These are phyloP conservation scores for Candida nemodendra DNA, from an alignment of 805 yeast genomes.

Conservation along the genomic window DNA sequence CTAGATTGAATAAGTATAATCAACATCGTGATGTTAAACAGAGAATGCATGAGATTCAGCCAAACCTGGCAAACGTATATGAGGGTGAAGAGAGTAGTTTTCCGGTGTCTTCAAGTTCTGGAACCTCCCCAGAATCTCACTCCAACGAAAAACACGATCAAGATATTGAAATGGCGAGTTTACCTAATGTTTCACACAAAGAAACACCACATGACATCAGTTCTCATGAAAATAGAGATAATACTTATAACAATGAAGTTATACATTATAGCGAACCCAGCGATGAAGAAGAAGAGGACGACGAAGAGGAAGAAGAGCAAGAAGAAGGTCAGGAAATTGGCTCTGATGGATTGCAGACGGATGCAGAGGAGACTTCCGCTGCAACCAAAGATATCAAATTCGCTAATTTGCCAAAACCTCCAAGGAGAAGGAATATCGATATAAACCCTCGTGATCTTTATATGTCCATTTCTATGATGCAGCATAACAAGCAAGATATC, in stretches of 20 bases:
- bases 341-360: slow-evolving; percentile 1
- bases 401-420: slow-evolving; percentile 59
- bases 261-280: slow-evolving; percentile 44
- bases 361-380: not conserved
- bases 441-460: slow-evolving; percentile 82
- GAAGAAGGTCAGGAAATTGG: not conserved
- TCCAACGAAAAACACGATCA: slow-evolving; percentile 4
- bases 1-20: slow-evolving; percentile 22
- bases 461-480: slow-evolving; percentile 79
- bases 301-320: slow-evolving; percentile 1
- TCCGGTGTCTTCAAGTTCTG: slow-evolving; percentile 21
- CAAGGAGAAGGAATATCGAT: slow-evolving; percentile 39
- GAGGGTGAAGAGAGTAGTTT: slow-evolving; percentile 15
- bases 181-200: not conserved
- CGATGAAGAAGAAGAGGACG: slow-evolving; percentile 25
- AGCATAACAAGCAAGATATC: slow-evolving; percentile 42
- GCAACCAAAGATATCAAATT: slow-evolving; percentile 46
- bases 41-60: slow-evolving; percentile 9
- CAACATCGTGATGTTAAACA: slow-evolving; percentile 3
- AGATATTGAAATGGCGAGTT: slow-evolving; percentile 13
- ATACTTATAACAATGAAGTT: slow-evolving; percentile 15
- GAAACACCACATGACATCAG: slow-evolving; percentile 1
- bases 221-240: slow-evolving; percentile 5
- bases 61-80: slow-evolving; percentile 16
- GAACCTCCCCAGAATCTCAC: slow-evolving; percentile 16